Evolutionary conservation across 768 basidiomycete species (phyloP), one percentile per base, ranked within the genome.

Genomic region (Cubamyces sp.): DNA sequence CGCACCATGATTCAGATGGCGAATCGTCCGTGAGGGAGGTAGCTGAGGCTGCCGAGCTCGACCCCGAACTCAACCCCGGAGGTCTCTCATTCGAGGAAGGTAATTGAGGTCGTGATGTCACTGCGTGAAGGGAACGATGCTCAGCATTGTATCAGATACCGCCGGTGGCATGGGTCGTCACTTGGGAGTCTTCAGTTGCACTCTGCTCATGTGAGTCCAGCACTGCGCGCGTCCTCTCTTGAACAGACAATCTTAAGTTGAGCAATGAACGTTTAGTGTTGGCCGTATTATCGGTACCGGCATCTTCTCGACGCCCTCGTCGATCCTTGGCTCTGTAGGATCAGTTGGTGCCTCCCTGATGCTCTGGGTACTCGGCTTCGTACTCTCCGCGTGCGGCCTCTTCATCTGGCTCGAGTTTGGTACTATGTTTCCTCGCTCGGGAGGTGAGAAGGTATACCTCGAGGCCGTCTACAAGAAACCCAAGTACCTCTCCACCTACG

Each of bases 371-470:
- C 80, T 86, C 21, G 86, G 85, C 4, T 84, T 86, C 66, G 65
- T 80, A 0, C 76, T 87, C 2, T 85, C 84, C 0, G 82, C 81
- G 61, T 86, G 82, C 56, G 84, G 84, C 0, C 71, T 86, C 12
- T 85, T 87, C 67, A 81, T 86, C 57, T 86, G 84, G 84, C 79
- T 87, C 21, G 85, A 87, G 61, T 81, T 81, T 49, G 86, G 86
- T 5, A 83, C 84, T 3, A 87, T 86, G 85, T 84, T 80, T 61
- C 85, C 85, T 3, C 78, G 85, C 1, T 84, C 82, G 14, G 84
- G 85, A 11, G 85, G 85, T 5, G 86, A 87, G 68, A 86, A 87
- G 69, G 84, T 86, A 2, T 86, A 87, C 64, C 74, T 85, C 23
- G 86, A 87, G 68, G 83, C 80, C 0, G 75, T 84, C 3, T 87